Evolutionary conservation across 2,329 filamentous ascomycete species (phyloP), one percentile per base, ranked within the genome.

Genomic region (Apiospora sp.): DNA sequence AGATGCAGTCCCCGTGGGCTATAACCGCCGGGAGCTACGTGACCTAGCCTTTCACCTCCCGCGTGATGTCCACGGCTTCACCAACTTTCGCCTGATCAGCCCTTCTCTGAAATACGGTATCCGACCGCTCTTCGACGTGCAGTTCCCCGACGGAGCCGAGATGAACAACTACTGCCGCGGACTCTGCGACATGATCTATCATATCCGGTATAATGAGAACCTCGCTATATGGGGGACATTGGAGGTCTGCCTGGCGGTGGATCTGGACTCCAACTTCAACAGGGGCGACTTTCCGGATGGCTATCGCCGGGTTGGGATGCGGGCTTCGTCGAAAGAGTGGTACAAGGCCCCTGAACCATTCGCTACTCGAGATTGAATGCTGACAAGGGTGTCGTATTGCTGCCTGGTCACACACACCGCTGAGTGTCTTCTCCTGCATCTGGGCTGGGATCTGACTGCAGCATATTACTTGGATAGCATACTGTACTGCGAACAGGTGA

Each of bases 221-320:
- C 49, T 14, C 4, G 49, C 49, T 5, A n/a, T 10, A 13, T 51
- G 49, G 49, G 49, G 49, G 8, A 27, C 49, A n/a, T 27, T 51
- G 49, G n/a, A 51, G 0, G 49, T 51, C 13, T 12, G 49, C 49
- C 49, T 51, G 13, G 49, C 49, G 13, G 49, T 51, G 10, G 49
- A 51, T 24, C 49, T 51, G 49, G 49, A 51, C n/a, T 51, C 49
- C 6, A 51, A 51, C 49, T 51, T 51, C 49, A 51, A 51, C n/a
- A 51, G 49, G n/a, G 10, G n/a, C n/a, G 49, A 58, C 27, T 34
- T 58, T 58, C 51, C 27, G 27, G 51, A 34, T 1, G 16, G 22
- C 12, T 34, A 58, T 19, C 27, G 27, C 34, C 27, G 27, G 24
- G 51, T 58, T 34, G 51, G 27, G 16, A 58, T 58, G 14, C 7